Evolutionary conservation across 148 eudicot genomes (phyloP).

Genomic region (Mesembryanthemum crystallinum): DNA sequence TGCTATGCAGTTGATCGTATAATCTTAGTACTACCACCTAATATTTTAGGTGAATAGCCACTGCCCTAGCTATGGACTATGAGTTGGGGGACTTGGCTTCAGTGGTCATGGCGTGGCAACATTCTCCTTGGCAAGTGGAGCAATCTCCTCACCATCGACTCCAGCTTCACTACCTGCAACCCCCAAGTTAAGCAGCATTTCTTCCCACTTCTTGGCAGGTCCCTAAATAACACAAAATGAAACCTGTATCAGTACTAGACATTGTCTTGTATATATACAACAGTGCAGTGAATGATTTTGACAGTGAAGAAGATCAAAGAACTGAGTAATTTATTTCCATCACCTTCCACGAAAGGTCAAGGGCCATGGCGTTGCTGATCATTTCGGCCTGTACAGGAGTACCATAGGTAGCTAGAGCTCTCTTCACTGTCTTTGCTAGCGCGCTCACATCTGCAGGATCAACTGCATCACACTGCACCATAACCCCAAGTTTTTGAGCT

Average conservation of each 20-base stretch:
- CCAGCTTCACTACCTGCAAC: slow-evolving; percentile 68
- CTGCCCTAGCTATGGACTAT: not conserved
- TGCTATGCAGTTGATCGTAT: too few species aligned
- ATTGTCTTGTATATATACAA: not conserved
- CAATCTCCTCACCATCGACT: slow-evolving; percentile 72
- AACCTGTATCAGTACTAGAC: too few species aligned
- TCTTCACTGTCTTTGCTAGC: slow-evolving; percentile 53
- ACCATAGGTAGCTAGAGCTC: slow-evolving; percentile 60
- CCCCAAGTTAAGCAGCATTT: slow-evolving; percentile 50
- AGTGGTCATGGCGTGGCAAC: slow-evolving; percentile 41
- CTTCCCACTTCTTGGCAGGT: slow-evolving; percentile 85
- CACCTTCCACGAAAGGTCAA: slow-evolving; percentile 97
- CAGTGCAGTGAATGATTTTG: too few species aligned
- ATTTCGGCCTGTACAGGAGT: slow-evolving; percentile 66
- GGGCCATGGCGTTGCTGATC: slow-evolving; percentile 85
- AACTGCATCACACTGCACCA: slow-evolving; percentile 58
- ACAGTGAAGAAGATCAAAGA: not conserved
- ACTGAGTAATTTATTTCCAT: not conserved
- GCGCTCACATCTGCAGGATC: slow-evolving; percentile 79
- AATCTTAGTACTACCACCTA: too few species aligned
- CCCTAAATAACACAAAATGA: slow-evolving; percentile 40
- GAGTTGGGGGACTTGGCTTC: not conserved
- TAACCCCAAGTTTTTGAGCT: not conserved
- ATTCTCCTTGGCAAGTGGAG: slow-evolving; percentile 78
- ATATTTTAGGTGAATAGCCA: not conserved